Evolutionary conservation across 169 alveolate species (phyloP), one percentile per base, ranked within the genome.

Genomic region (Perkinsus chesapeaki): DNA sequence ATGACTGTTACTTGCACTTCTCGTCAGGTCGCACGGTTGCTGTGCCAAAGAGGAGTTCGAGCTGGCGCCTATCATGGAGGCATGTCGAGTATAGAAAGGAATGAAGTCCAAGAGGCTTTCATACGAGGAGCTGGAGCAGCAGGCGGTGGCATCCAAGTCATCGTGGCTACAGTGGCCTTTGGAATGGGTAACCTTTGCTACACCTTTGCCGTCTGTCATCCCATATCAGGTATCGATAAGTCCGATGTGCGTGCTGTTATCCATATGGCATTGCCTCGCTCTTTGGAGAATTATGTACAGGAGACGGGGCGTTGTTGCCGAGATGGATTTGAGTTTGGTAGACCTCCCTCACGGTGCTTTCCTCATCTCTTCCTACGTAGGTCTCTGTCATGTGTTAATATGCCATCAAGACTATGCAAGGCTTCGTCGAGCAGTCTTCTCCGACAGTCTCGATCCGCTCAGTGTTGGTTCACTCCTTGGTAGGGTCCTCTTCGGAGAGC

Each of bases 111-210:
- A 73, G 93, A 96, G 31, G 92, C 96, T 31, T 97, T 96, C 95
- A 96, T 95, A 60, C 82, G 82, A 0, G 82, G 82, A 60, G 82
- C 37, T 20, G 82, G 82, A 16, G 82, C 82, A 3, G 31, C 36
- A 20, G 82, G 31, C 31, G 82, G 82, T 60, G 82, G 82, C 82
- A 93, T 96, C 12, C 92, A 96, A 43, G 96, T 97, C 39, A 95
- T 98, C 37, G 98, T 97, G 19, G 98, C 98, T 73, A 98, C 99
- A 37, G 96, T 97, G 39, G 98, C 98, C 3, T 98, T 98, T 94
- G 98, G 98, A 23, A 98, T 98, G 99, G 99, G 99, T 60, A 23
- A 23, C 60, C n/a, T n/a, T n/a, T n/a, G n/a, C n/a, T 9, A 43
- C 36, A 23, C 31, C 82, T 16, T 16, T 3, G 82, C 1, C 31